Percentiles rank a stretch among this genome's conserved stretches.
These are phyloP conservation scores for Candida sp. DNA, from an alignment of 1,139 yeast species.

Conservation along the genomic window DNA sequence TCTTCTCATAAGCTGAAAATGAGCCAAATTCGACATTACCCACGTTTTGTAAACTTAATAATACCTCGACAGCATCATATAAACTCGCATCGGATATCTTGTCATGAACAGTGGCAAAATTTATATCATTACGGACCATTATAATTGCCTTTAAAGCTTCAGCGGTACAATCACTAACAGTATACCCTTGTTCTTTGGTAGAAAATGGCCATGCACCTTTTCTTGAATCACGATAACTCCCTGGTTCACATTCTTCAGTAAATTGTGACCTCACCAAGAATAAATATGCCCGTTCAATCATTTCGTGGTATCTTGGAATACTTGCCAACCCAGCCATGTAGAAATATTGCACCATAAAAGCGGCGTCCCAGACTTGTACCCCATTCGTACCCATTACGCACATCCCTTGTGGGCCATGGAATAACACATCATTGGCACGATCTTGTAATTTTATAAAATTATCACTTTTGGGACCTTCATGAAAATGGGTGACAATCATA, in stretches of 20 bases:
- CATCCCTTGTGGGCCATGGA: constrained; percentile 89
- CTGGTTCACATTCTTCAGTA: constrained; percentile 72
- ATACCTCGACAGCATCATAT: constrained; percentile 67
- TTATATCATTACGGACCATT: constrained; percentile 75
- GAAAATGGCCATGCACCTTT: constrained; percentile 98
- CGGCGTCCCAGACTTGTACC: constrained; percentile 95
- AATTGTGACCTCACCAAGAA: constrained; percentile 84
- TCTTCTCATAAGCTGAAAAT: constrained; percentile 87
- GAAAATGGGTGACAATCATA: constrained; percentile 62
- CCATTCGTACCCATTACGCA: constrained; percentile 98
- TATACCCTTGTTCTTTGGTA: constrained; percentile 93
- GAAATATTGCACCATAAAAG: constrained; percentile 84
- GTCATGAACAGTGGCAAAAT: constrained; percentile 31
- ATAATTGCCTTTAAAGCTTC: constrained; percentile 92
- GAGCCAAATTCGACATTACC: constrained; percentile 86
- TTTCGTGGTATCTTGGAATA: constrained; percentile 59
- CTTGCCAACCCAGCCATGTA: constrained; percentile 80
- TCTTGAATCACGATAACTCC: constrained; percentile 80
- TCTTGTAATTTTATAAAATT: constrained; percentile 53
- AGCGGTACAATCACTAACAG: constrained; percentile 97
- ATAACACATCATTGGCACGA: constrained; percentile 73
- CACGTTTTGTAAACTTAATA: constrained; percentile 63
- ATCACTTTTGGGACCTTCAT: constrained; percentile 68
- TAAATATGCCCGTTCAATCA: constrained; percentile 60
- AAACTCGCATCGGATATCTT: constrained; percentile 30